Base-by-base conservation (phyloP, 2,329 filamentous ascomycete species). In the Apiospora pterosperma region DNA sequence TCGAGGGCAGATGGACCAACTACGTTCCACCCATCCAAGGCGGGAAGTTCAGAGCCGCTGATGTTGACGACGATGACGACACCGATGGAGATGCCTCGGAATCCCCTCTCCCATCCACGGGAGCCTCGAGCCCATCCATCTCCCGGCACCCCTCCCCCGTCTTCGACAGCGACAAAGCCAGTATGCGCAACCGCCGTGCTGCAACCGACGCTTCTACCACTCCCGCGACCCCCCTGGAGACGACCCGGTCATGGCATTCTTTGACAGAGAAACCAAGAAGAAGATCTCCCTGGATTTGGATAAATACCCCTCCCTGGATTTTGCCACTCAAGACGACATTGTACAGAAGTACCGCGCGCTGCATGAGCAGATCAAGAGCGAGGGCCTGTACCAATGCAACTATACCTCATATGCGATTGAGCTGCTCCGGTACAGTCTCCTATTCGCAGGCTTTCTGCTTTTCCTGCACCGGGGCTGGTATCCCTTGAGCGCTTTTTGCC, bases 1-100 rank as follows among this genome's bases (percentile, higher is more conserved):
- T 97, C 65, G 86, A 96, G 73, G 92, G 92, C 36, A 82, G 81
- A 67, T 99, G 96, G 96, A 81, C 82, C 67, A 97, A 97, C 77
- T 97, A 97, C 74, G 73, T 92, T 7, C 94, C 96, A 5, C 95
- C 96, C 0, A 95, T 98, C 62, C 95, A 98, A 77, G 94, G 93
- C 64, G 95, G 95, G 48, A 84, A 84, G 65, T 97, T 94, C 77
- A 85, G 90, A 69, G 78, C 80, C 25, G 71, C 75, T 19, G 68
- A 68, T 59, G 74, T 79, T 31, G 75, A 78, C 8, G 76, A 79
- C 55, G 75, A 78, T 60, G 76, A 78, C 55, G 69, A 72, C n/a
- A 36, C 23, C 65, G 69, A 63, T 59, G 65, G 68, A 21, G 68
- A 68, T 28, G 66, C 64, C 41, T 69, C 68, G 60, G 72, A 72